Conservation (phyloP, 2,329 filamentous ascomycete genomes). For the Trichoderma sp. region DNA sequence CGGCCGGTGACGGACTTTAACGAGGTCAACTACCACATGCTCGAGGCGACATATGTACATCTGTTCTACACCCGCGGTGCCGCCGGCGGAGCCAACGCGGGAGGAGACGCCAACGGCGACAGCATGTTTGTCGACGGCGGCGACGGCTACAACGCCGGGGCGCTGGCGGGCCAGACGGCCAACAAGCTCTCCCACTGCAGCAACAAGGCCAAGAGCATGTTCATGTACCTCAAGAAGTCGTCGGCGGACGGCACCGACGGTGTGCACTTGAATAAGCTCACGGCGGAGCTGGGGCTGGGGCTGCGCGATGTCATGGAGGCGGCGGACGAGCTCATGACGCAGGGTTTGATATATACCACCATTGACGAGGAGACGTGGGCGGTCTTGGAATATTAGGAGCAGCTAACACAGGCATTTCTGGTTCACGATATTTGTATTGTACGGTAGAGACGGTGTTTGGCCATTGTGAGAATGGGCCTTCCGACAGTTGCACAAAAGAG, state of each 20-base stretch:
- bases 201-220: slow-evolving; percentile 68
- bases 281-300: slow-evolving; percentile 64
- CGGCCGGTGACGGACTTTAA: slow-evolving; percentile 82
- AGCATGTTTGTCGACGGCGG: slow-evolving; percentile 61
- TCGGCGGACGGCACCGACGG: slow-evolving; percentile 75
- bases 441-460: slow-evolving; percentile 21
- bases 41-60: slow-evolving; percentile 89
- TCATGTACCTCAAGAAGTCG: slow-evolving; percentile 65
- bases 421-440: slow-evolving; percentile 5
- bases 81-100: slow-evolving; percentile 47
- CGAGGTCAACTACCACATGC: slow-evolving; percentile 88
- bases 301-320: slow-evolving; percentile 71
- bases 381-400: slow-evolving; percentile 60
- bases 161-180: slow-evolving; percentile 43
- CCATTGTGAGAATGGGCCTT: background rate
- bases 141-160: slow-evolving; percentile 43
- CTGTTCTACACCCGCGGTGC: slow-evolving; percentile 77
- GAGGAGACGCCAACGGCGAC: slow-evolving; percentile 47
- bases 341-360: slow-evolving; percentile 84
- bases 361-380: slow-evolving; percentile 93
- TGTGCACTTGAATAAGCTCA: slow-evolving; percentile 77
- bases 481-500: background rate
- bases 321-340: slow-evolving; percentile 75
- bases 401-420: background rate
- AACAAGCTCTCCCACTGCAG: slow-evolving; percentile 54